Evolutionary conservation across 345 rosid species (phyloP).

Genomic region (Corymbia maculata): DNA sequence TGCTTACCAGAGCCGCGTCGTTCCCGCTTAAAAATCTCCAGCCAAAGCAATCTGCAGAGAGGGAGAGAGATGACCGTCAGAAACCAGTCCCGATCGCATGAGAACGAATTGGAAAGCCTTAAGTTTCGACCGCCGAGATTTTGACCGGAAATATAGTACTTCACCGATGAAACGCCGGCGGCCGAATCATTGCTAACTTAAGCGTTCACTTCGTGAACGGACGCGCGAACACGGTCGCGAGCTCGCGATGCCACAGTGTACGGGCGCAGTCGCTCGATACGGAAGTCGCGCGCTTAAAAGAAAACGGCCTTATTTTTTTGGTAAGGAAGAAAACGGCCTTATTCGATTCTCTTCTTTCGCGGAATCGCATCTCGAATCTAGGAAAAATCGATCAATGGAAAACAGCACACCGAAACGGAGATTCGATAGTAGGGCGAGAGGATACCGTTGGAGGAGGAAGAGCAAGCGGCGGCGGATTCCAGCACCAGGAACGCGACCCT

Average conservation of each 20-base stretch:
- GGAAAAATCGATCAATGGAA: background rate
- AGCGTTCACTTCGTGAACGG: background rate
- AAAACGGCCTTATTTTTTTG: background rate
- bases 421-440: background rate
- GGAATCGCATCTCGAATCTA: background rate
- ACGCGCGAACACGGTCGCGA: background rate
- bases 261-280: background rate
- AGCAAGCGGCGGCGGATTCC: conserved; percentile 62
- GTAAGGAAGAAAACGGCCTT: background rate
- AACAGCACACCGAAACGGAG: background rate
- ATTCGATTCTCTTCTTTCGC: background rate
- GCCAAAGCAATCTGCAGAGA: conserved; percentile 52
- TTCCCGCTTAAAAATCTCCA: conserved; percentile 56
- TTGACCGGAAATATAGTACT: background rate
- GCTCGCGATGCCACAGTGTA: background rate
- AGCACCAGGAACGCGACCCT: conserved; percentile 67
- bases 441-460: conserved; percentile 40
- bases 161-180: background rate
- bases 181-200: background rate
- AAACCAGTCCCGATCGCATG: background rate
- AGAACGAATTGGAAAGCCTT: no score
- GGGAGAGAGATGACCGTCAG: background rate
- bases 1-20: conserved; percentile 55
- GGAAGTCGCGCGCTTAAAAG: no score
- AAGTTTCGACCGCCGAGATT: background rate